These are phyloP conservation scores for Oryza longistaminata DNA, from an alignment of 176 grass and related monocot genomes.

Conservation along the genomic window DNA sequence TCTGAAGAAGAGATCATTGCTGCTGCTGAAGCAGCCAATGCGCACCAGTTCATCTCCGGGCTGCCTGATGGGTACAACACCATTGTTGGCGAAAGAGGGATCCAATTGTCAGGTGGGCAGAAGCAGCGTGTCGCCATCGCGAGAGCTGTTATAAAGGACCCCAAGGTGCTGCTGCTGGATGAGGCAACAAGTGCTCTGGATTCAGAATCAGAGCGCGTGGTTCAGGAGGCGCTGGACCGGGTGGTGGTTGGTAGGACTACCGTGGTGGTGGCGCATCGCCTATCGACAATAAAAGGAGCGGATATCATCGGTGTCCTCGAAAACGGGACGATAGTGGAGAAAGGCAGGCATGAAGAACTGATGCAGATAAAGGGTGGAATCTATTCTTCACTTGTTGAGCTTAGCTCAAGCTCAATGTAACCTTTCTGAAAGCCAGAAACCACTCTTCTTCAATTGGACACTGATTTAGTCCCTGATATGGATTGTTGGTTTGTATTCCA, in stretches of 20 bases:
- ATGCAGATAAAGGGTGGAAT: slow-evolving; percentile 50
- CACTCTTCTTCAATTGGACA: background rate
- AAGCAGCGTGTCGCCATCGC: slow-evolving; percentile 84
- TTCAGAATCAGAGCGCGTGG: slow-evolving; percentile 60
- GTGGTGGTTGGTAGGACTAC: slow-evolving; percentile 59
- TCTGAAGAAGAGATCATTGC: slow-evolving; percentile 68
- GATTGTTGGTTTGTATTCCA: background rate
- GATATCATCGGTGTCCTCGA: slow-evolving; percentile 60
- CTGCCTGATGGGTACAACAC: slow-evolving; percentile 73
- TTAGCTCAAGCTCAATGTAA: slow-evolving; percentile 39
- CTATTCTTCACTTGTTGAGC: slow-evolving; percentile 67
- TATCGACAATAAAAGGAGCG: slow-evolving; percentile 58
- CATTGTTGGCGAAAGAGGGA: slow-evolving; percentile 65
- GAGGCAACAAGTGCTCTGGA: slow-evolving; percentile 86
- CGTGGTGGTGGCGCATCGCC: slow-evolving; percentile 63
- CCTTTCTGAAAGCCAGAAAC: background rate
- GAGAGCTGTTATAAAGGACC: slow-evolving; percentile 65
- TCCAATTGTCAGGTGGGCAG: slow-evolving; percentile 78
- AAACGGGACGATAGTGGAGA: slow-evolving; percentile 60
- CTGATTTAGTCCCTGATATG: background rate
- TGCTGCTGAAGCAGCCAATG: slow-evolving; percentile 64
- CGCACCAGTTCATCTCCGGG: slow-evolving; percentile 66
- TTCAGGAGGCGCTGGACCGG: slow-evolving; percentile 75
- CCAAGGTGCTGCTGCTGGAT: slow-evolving; percentile 72
- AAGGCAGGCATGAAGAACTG: slow-evolving; percentile 64